Evolutionary conservation across 2,329 filamentous ascomycete species (phyloP), one percentile per base, ranked within the genome.

Genomic region (Monosporascus sp.): DNA sequence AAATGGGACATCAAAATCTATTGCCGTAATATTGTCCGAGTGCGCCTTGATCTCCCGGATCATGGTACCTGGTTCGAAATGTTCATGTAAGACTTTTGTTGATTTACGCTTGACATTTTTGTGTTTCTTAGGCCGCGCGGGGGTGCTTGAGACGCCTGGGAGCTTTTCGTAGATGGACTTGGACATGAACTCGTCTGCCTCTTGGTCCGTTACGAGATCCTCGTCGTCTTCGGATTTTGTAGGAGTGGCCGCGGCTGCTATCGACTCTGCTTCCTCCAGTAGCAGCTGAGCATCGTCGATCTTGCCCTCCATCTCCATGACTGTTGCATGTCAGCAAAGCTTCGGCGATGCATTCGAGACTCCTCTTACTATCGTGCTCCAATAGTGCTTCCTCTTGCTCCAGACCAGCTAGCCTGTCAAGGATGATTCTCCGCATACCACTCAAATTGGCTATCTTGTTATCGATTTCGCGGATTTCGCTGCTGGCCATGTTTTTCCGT

Each of bases 1-100:
- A 70, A 97, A 97, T 0, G 94, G 94, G n/a, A 88, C 88, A 68
- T 99, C 94, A 70, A 99, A 99, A 72, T 97, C 94, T 56, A 99
- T 70, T 7, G 93, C 88, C 1, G 92, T 96, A 57, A 99, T 88
- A 54, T 81, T 82, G 68, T 99, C 94, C 50, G 84, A 85, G 70
- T 99, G 94, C 2, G 93, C 91, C 61, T 89, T 86, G 53, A 97
- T 81, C 68, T 97, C 90, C 61, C 88, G 88, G 64, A 99, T 96
- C 64, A 82, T 84, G 37, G 89, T 91, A 19, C 94, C 94, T 3
- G 93, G 86, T 59, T 95, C 87, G 68, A 97, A 90, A 71, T 97
- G 91, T 71, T 97, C 94, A 72, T 99, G 94, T 52, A 97, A 76
- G 53, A 97, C 89, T 7, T 93, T 91, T 88, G 96, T 96, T 0